Evolutionary conservation across 305 asterid species (phyloP).

Genomic region (Andrographis paniculata): DNA sequence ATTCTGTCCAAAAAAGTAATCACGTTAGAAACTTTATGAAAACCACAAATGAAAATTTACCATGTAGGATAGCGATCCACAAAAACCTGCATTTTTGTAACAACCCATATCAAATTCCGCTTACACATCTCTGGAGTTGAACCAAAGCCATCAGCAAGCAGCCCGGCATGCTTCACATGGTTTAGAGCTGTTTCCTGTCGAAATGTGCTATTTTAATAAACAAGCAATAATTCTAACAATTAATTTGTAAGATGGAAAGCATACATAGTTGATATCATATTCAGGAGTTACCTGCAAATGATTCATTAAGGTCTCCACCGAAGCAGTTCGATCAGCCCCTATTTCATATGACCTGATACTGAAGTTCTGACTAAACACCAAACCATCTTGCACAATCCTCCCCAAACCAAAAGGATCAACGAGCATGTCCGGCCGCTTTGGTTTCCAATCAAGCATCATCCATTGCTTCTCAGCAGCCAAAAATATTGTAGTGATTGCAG

Average conservation of each 20-base stretch:
- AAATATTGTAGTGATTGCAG: slow-evolving; percentile 86
- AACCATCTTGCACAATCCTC: slow-evolving; percentile 79
- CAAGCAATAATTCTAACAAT: background rate
- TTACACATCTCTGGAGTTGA: slow-evolving; percentile 96
- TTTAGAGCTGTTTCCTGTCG: slow-evolving; percentile 94
- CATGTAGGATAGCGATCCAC: slow-evolving; percentile 94
- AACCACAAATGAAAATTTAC: slow-evolving; percentile 50
- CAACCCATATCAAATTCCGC: slow-evolving; percentile 87
- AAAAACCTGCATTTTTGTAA: slow-evolving; percentile 82
- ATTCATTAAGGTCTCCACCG: slow-evolving; percentile 91
- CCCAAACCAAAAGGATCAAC: slow-evolving; percentile 85
- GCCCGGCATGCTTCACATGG: slow-evolving; percentile 79
- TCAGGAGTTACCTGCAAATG: slow-evolving; percentile 70
- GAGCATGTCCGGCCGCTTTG: slow-evolving; percentile 74
- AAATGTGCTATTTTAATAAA: slow-evolving; percentile 18
- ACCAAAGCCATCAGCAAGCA: slow-evolving; percentile 91
- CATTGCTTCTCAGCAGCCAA: slow-evolving; percentile 98
- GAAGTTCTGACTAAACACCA: slow-evolving; percentile 84
- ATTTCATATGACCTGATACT: slow-evolving; percentile 93
- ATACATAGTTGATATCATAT: slow-evolving; percentile 9
- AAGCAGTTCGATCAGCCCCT: slow-evolving; percentile 96
- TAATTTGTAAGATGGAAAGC: background rate
- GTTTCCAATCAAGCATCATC: slow-evolving; percentile 99
- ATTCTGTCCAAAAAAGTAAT: background rate
- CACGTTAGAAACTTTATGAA: slow-evolving; percentile 7